Base-by-base conservation (phyloP, 2,329 filamentous ascomycete species). In the Didymellaceae sp. region DNA sequence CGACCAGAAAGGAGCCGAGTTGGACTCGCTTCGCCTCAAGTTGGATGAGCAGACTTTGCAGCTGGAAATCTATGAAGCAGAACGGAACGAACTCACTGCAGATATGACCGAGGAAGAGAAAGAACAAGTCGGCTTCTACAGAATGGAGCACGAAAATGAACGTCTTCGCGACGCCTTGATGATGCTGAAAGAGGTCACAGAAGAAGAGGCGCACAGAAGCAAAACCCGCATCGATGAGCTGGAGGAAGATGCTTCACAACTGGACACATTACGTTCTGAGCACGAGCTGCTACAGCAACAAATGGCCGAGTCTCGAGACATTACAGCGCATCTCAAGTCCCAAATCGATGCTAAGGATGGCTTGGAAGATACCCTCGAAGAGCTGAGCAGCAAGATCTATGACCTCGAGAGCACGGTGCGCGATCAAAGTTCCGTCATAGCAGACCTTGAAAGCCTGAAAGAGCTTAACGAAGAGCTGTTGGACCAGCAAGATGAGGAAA, bases 391-490 rank as follows among this genome's bases (percentile, higher is more conserved):
- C 56, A 88, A 91, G 65, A 97, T 95, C 66, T 87, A 94, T 78
- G 83, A 82, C 57, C 86, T 96, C 68, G 86, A 87, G 26, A 90
- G 96, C 71, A 84, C 91, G 67, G 86, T 97, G 33, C 88, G 91
- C 55, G 88, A 96, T 67, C 82, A 97, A 42, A 88, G 88, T 65
- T 85, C 85, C 14, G 86, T 88, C 6, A 88, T 97, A 54, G 88
- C 92, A 55, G 93, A 97, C 58, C 81, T 97, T 9, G 91, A 97
- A 71, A 90, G 84, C 53, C 77, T 97, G 44, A 92, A 91, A 69
- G 93, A 99, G 68, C 86, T 97, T 62, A 95, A 91, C 62, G 92
- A 97, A 65, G 94, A 99, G 74, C 84, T 99, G 3, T 92, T 97
- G 70, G 84, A 90, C 63, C 96, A 96, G 67, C 92, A 97, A 67